Evolutionary conservation across 2,329 filamentous ascomycete genomes (phyloP), one percentile per base, ranked within the genome.

Genomic region (Fusarium sterilihyphosum): DNA sequence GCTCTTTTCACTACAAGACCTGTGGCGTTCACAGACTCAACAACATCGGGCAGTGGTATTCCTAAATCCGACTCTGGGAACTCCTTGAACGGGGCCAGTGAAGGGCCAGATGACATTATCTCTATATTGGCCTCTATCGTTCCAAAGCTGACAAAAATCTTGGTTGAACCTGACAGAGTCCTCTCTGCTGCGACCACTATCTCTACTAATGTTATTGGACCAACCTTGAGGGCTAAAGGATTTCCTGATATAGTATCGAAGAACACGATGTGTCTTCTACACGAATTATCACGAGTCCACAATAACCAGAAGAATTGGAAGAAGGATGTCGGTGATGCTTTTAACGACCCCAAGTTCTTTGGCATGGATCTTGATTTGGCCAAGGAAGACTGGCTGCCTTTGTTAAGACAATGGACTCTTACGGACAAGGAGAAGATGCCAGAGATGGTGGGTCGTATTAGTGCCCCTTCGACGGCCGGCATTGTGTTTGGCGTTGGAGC

Each of bases 401-500:
- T 98, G 20, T 83, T 99, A 29, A 92, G 91, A 44, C 94, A 98
- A 80, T 98, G 95, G 93, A 89, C 91, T 8, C 84, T 95, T 20
- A 90, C 90, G 22, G 96, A 99, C 82, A 98, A 97, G 83, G 95
- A 98, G 63, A 91, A 93, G 53, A 89, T 99, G 83, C 86, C 92
- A 0, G 96, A 99, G 71, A 86, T 98, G 8, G 84, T 98, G 14
- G 87, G 89, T 43, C 92, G 94, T 26, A 89, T 99, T 71, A 92
- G 92, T 11, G 90, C 95, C 8, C 96, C 96, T 11, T 94, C 95
- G 3, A 96, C 95, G 20, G 96, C 97, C 1, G 96, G 96, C 14
- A 97, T 99, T 76, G 96, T 99, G 81, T 99, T 99, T 79, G 96
- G 96, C n/a, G 96, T 99, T 2, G 97, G 97, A 17, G 96, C 96